Base-by-base conservation (phyloP, 2,329 filamentous ascomycete species). In the Sporothrix phasma region DNA sequence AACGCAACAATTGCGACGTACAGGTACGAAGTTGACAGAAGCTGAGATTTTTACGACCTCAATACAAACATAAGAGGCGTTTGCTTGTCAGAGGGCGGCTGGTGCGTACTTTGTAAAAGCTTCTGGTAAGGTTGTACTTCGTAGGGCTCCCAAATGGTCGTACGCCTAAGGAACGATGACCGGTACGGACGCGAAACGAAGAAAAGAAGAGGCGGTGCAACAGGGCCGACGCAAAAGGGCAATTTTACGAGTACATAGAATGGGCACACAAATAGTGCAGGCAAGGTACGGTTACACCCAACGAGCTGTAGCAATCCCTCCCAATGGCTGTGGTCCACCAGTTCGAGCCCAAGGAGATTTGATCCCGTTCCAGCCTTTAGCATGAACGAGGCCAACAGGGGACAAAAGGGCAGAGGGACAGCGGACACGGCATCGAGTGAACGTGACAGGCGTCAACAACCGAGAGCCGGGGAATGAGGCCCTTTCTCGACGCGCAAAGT, bases 301-400 rank as follows among this genome's bases (percentile, higher is more conserved):
- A 26, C 22, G 17, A 41, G 19, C 34, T 13, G 11, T 15, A 17
- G 15, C 31, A 37, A 37, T 37, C 22, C 22, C 51, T 31, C 26
- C 13, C 22, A 26, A 22, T 19, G 41, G 31, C 53, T 63, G 34
- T 13, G 47, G 62, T 54, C 54, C 54, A 60, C 54, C 46, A 22
- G 46, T 39, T 19, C 13, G 34, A 22, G 46, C 17, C 56, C 39
- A 39, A 19, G 26, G n/a, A 53, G 47, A 63, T 47, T 63, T 58
- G 51, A 17, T 31, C 62, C 62, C 53, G 51, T 63, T 56, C 41
- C 43, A 11, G 15, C 34, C 34, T 4, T 37, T 64, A 49, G 62
- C 62, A 63, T 63, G 43, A 63, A 56, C 29, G 26, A 41, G 19
- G 13, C 41, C 17, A 29, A 8, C 51, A 58, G 61, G 51, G 43